Percentiles rank a stretch among this genome's conserved stretches.
These are phyloP conservation scores for Alternaria sp. DNA, from an alignment of 2,329 filamentous ascomycete genomes.

Conservation along the genomic window DNA sequence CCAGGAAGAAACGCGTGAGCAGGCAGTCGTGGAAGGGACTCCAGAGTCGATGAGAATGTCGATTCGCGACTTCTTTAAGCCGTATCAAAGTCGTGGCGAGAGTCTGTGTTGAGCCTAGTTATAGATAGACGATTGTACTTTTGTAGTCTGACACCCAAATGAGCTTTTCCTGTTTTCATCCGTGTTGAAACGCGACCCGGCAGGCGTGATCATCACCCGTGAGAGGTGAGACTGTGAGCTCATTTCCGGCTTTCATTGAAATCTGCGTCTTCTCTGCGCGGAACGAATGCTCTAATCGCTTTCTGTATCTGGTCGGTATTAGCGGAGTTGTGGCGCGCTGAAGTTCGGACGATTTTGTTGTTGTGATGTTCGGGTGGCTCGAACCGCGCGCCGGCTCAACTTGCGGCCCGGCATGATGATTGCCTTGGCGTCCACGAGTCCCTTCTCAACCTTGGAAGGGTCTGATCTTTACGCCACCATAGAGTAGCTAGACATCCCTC, in stretches of 20 bases:
- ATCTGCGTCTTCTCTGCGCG: not conserved
- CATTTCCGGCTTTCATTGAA: not conserved
- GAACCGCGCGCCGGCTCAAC: not conserved
- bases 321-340: not conserved
- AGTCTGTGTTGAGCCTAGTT: not conserved
- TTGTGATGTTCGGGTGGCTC: not conserved
- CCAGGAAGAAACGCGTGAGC: not conserved
- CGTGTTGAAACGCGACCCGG: too few species aligned
- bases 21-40: not conserved
- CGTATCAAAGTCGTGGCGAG: not conserved
- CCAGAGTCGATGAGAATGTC: not conserved
- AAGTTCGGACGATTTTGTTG: not conserved
- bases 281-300: too few species aligned
- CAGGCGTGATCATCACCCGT: too few species aligned
- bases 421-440: not conserved
- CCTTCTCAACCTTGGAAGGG: not conserved
- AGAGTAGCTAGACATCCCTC: not conserved
- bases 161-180: not conserved
- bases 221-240: not conserved
- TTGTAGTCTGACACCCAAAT: not conserved
- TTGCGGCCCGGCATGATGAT: not conserved
- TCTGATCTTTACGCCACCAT: not conserved
- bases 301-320: accelerated
- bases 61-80: not conserved
- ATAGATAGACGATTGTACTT: not conserved